phyloP scores from a whole-genome alignment of 176 grass and related monocot species.

The Zea luxurians region DNA sequence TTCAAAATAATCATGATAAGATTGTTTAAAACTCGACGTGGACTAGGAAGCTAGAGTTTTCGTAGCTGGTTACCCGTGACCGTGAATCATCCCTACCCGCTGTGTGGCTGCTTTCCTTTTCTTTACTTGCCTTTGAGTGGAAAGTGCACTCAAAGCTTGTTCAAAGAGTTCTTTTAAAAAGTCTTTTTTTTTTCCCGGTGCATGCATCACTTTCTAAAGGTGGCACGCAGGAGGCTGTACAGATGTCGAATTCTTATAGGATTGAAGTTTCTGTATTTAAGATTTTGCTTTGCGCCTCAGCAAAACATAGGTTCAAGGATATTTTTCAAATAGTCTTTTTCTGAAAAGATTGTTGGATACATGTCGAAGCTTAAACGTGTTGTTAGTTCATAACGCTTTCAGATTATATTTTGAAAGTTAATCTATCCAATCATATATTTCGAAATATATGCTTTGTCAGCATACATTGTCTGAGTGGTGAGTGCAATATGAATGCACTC shows the following conservation, averaged over 20 bases:
- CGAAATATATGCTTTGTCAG: background rate
- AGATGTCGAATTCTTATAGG: constrained; percentile 31
- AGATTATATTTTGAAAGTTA: background rate
- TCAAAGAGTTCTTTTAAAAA: constrained; percentile 50
- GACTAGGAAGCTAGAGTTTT: constrained; percentile 30
- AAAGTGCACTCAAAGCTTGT: constrained; percentile 56
- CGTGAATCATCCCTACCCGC: constrained; percentile 42
- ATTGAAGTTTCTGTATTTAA: constrained; percentile 5
- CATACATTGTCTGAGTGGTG: background rate
- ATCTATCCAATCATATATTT: background rate
- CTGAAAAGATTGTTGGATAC: background rate
- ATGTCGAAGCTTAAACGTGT: background rate
- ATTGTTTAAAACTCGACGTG: constrained; percentile 26
- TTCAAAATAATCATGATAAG: constrained; percentile 34
- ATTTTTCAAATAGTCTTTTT: background rate
- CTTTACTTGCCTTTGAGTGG: constrained; percentile 52
- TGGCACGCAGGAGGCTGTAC: constrained; percentile 27
- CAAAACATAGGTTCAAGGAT: background rate
- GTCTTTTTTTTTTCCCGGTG: constrained; percentile 22
- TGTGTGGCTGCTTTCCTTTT: constrained; percentile 1
- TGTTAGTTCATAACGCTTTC: background rate
- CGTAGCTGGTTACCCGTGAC: constrained; percentile 35
- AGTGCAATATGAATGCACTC: background rate
- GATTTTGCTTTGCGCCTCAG: background rate
- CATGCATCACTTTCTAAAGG: background rate